phyloP scores from a whole-genome alignment of 345 rosid genomes.

The Aquilaria malaccensis region DNA sequence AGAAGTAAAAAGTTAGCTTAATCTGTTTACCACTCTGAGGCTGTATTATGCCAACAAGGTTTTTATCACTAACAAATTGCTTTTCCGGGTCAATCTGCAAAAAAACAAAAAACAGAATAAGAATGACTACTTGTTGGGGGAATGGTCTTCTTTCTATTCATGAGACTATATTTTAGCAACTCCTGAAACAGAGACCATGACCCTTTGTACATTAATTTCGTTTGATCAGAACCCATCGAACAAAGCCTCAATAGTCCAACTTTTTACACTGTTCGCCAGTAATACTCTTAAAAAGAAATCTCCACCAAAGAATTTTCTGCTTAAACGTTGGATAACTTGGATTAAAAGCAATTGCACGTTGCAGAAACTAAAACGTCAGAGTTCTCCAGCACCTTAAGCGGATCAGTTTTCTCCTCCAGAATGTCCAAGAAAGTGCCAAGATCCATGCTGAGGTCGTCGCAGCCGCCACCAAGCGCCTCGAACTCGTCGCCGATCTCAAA shows the following conservation, averaged over 20 bases:
- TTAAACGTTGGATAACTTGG: not conserved
- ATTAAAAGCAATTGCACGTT: not conserved
- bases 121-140: not conserved
- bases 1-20: not conserved
- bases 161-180: not conserved
- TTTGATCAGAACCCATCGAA: not conserved
- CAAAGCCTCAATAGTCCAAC: not conserved
- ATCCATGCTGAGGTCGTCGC: slow-evolving; percentile 31
- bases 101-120: not conserved
- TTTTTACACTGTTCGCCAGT: not conserved
- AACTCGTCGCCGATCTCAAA: slow-evolving; percentile 8
- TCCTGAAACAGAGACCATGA: not conserved
- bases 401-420: slow-evolving; percentile 29
- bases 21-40: slow-evolving; percentile 30
- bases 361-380: slow-evolving; percentile 6
- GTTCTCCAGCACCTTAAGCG: slow-evolving; percentile 26
- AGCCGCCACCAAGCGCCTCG: slow-evolving; percentile 13
- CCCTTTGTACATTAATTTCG: not conserved
- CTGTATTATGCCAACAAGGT: slow-evolving; percentile 23
- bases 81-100: slow-evolving; percentile 36
- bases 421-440: slow-evolving; percentile 28
- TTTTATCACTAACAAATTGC: slow-evolving; percentile 10
- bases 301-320: not conserved
- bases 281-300: not conserved
- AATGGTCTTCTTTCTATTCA: not conserved